Conservation (phyloP, 257 asterid genomes). For the Lycium ferocissimum region DNA sequence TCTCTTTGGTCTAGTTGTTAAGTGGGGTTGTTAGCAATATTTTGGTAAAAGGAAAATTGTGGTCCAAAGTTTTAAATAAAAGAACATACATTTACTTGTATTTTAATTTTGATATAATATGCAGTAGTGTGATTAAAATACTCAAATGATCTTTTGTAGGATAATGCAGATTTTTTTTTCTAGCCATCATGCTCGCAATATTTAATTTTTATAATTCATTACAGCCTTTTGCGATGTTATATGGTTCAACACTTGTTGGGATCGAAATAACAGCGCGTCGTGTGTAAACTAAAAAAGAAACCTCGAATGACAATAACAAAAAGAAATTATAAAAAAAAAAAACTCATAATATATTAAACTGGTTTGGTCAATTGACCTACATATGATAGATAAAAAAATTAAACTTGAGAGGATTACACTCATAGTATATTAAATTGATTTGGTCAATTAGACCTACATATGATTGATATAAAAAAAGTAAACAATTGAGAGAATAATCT, state of each 20-base stretch:
- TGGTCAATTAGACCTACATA: no score
- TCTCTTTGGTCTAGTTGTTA: constrained; percentile 18
- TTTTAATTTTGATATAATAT: not conserved
- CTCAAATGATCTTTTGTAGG: not conserved
- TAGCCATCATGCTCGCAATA: not conserved
- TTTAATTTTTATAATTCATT: not conserved
- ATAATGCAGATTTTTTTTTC: not conserved
- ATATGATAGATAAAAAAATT: no score
- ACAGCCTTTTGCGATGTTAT: not conserved
- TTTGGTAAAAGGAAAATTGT: not conserved
- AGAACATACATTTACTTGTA: constrained; percentile 5
- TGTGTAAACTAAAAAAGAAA: no score
- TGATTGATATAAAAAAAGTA: no score
- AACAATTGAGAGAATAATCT: no score
- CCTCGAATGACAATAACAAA: no score
- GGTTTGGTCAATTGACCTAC: no score
- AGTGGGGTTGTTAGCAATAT: constrained; percentile 11
- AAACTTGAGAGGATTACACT: no score
- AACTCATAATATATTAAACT: no score
- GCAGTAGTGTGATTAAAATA: not conserved
- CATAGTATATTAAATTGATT: no score
- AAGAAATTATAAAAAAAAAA: no score
- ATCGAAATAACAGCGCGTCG: no score
- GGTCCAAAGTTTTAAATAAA: not conserved
- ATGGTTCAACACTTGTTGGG: not conserved